A percentile compares a stretch with the other conserved stretches of the same genome.
Conservation (phyloP, 768 basidiomycete species). For the Kwoniella shandongensis region DNA sequence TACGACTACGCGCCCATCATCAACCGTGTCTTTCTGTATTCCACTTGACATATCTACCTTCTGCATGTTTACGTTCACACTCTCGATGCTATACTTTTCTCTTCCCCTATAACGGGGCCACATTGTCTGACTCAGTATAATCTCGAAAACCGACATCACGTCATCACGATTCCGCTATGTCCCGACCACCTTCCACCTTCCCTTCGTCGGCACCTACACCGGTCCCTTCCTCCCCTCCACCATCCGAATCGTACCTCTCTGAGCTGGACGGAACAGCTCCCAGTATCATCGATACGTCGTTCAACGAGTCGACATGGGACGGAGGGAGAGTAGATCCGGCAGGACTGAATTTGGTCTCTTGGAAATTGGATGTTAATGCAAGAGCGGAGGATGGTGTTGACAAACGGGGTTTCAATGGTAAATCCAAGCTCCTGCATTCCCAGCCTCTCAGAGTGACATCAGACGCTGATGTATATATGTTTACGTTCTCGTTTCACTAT, state of each 20-base stretch:
- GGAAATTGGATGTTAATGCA: constrained; percentile 49
- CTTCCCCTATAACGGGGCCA: no score
- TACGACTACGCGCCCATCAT: background rate
- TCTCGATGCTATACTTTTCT: no score
- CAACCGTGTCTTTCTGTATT: no score
- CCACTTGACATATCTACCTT: no score
- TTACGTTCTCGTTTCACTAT: constrained; percentile 9
- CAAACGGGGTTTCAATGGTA: constrained; percentile 83
- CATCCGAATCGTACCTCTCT: constrained; percentile 44
- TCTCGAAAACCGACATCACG: background rate
- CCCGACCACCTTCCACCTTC: constrained; percentile 14
- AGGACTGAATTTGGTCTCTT: constrained; percentile 46
- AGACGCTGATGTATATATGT: constrained; percentile 7
- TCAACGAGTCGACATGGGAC: constrained; percentile 19
- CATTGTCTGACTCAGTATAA: no score
- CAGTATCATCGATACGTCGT: constrained; percentile 30
- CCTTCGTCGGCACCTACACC: constrained; percentile 37
- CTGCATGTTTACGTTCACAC: no score
- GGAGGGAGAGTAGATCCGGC: constrained; percentile 26
- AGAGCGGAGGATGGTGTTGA: constrained; percentile 37
- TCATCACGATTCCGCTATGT: constrained; percentile 14
- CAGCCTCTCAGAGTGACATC: background rate
- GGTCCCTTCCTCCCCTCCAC: constrained; percentile 36
- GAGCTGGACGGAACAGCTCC: constrained; percentile 46
- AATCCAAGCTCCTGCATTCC: constrained; percentile 26